phyloP scores from a whole-genome alignment of 495 filamentous ascomycete species.

The Opeltia flavorubescens region DNA sequence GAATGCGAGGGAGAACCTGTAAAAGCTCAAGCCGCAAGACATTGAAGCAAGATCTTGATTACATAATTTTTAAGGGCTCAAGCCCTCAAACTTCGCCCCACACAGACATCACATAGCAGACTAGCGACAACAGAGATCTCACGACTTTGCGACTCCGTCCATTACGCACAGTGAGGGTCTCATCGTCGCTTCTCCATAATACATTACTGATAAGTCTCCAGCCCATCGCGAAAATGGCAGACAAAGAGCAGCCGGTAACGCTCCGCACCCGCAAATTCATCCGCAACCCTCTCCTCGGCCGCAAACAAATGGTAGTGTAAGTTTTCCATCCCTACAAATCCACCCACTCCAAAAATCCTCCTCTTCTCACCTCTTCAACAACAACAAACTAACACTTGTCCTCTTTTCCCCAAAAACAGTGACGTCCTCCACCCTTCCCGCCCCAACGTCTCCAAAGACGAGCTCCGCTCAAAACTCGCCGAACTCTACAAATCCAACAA shows the following conservation, averaged over 20 bases:
- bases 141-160: not conserved
- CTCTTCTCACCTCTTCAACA: not conserved
- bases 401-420: constrained; percentile 30
- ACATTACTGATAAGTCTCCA: too few relatives aligned
- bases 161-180: not conserved
- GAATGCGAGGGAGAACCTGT: too few relatives aligned
- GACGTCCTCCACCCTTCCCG: constrained; percentile 99
- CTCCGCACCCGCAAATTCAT: constrained; percentile 99
- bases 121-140: too few relatives aligned
- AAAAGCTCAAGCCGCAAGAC: not conserved
- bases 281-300: constrained; percentile 92
- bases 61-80: too few relatives aligned
- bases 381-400: not conserved
- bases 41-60: not conserved
- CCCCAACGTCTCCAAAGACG: constrained; percentile 96
- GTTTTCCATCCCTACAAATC: constrained; percentile 21
- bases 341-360: too few relatives aligned
- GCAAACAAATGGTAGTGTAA: constrained; percentile 99
- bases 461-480: constrained; percentile 87
- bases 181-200: too few relatives aligned
- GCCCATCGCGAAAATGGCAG: constrained; percentile 63
- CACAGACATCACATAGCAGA: too few relatives aligned
- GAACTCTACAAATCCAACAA: constrained; percentile 95
- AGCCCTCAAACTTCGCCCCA: too few relatives aligned
- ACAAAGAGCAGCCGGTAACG: constrained; percentile 71